phyloP scores from a whole-genome alignment of 2,329 filamentous ascomycete genomes.

The Epichloe coenophiala region DNA sequence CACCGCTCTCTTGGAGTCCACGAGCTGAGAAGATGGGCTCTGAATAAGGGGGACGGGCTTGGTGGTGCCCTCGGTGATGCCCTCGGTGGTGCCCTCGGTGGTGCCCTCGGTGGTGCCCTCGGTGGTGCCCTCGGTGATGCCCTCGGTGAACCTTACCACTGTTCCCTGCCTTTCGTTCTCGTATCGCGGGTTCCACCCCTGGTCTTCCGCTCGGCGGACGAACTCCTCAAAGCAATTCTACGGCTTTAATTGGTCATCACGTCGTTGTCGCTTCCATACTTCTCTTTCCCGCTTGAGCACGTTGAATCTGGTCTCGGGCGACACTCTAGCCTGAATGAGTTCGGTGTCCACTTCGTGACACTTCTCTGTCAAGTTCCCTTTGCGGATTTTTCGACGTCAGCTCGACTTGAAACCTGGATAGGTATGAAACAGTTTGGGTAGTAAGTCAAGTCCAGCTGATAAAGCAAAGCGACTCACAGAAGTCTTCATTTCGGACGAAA shows the following conservation, averaged over 20 bases:
- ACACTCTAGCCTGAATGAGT: not conserved
- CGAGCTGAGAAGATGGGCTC: not conserved
- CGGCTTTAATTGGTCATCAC: not conserved
- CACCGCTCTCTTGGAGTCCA: not conserved
- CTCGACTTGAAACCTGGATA: not conserved
- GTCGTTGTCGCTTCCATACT: not conserved
- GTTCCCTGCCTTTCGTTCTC: not conserved
- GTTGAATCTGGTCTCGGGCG: not conserved
- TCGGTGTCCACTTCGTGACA: not conserved
- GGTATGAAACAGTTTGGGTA: no score
- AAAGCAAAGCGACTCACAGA: not conserved
- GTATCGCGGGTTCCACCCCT: not conserved
- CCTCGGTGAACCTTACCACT: not conserved
- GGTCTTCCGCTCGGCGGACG: not conserved
- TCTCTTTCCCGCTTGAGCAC: not conserved
- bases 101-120: no score
- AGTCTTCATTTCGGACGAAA: not conserved
- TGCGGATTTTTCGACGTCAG: not conserved
- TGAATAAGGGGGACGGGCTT: not conserved
- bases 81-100: not conserved
- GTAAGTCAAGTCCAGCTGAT: no score
- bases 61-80: not conserved
- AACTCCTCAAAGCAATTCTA: slow-evolving; percentile 1
- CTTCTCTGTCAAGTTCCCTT: not conserved
- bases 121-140: no score